Evolutionary conservation across 1,139 yeast genomes (phyloP).

Genomic region (Taphrina confusa): DNA sequence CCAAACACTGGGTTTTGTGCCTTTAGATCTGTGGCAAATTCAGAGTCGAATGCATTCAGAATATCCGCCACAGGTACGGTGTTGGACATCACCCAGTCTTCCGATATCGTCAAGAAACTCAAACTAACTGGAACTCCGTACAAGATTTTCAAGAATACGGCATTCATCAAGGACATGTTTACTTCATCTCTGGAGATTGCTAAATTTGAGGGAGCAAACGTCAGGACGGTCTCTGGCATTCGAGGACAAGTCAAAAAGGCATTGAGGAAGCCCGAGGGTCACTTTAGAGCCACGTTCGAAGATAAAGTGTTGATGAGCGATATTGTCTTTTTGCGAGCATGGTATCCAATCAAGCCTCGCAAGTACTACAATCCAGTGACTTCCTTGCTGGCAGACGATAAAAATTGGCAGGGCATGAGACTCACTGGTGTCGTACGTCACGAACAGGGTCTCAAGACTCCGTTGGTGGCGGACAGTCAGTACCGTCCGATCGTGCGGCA

Average conservation of each 20-base stretch:
- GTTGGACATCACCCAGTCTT: constrained; percentile 83
- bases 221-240: constrained; percentile 94
- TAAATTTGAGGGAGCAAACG: constrained; percentile 95
- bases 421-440: constrained; percentile 92
- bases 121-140: constrained; percentile 93
- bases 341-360: constrained; percentile 93
- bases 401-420: constrained; percentile 95
- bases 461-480: constrained; percentile 61
- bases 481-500: constrained; percentile 77
- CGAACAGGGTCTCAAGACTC: constrained; percentile 65
- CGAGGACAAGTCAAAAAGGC: constrained; percentile 98
- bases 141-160: constrained; percentile 92
- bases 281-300: constrained; percentile 96
- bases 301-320: constrained; percentile 76
- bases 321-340: constrained; percentile 82
- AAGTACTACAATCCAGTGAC: constrained; percentile 95
- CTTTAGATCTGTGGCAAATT: constrained; percentile 77
- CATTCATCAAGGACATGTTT: constrained; percentile 96
- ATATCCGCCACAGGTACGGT: constrained; percentile 98
- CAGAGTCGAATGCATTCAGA: constrained; percentile 81
- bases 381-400: constrained; percentile 73
- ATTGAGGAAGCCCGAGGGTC: constrained; percentile 91
- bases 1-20: constrained; percentile 98
- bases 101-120: constrained; percentile 91
- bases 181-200: constrained; percentile 90